Evolutionary conservation across 345 rosid genomes (phyloP).

Genomic region (Ceriops tagal): DNA sequence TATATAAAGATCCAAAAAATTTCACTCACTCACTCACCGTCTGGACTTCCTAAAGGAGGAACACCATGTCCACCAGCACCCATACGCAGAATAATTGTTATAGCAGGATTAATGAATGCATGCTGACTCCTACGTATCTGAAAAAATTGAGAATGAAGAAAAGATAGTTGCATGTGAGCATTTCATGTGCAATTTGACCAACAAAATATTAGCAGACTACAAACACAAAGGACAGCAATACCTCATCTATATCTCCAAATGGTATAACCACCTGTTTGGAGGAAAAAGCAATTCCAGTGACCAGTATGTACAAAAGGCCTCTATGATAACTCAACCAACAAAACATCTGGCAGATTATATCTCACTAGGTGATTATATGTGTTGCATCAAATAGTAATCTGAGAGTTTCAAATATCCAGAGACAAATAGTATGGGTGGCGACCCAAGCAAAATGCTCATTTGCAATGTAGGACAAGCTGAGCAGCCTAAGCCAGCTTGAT

Average conservation of each 20-base stretch:
- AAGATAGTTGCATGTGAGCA: conserved; percentile 12
- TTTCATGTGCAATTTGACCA: conserved; percentile 4
- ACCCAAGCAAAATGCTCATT: too few species aligned
- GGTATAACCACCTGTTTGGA: conserved; percentile 74
- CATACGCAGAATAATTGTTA: conserved; percentile 87
- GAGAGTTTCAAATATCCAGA: too few species aligned
- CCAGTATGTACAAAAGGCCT: background rate
- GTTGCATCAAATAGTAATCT: too few species aligned
- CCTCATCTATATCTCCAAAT: conserved; percentile 95
- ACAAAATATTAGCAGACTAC: conserved; percentile 9
- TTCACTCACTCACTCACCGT: conserved; percentile 66
- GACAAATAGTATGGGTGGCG: too few species aligned
- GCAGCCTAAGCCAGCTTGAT: background rate
- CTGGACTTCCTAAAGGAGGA: conserved; percentile 97
- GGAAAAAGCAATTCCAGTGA: background rate
- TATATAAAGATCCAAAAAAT: background rate
- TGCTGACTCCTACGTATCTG: conserved; percentile 97
- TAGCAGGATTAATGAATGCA: conserved; percentile 94
- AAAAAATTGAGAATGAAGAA: conserved; percentile 12
- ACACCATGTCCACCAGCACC: conserved; percentile 99
- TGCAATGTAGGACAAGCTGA: too few species aligned
- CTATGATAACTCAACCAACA: background rate
- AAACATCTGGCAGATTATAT: background rate
- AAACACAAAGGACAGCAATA: conserved; percentile 26
- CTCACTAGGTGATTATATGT: too few species aligned